phyloP scores from a whole-genome alignment of 495 filamentous ascomycete genomes.

The Hypomontagnella monticulosa region DNA sequence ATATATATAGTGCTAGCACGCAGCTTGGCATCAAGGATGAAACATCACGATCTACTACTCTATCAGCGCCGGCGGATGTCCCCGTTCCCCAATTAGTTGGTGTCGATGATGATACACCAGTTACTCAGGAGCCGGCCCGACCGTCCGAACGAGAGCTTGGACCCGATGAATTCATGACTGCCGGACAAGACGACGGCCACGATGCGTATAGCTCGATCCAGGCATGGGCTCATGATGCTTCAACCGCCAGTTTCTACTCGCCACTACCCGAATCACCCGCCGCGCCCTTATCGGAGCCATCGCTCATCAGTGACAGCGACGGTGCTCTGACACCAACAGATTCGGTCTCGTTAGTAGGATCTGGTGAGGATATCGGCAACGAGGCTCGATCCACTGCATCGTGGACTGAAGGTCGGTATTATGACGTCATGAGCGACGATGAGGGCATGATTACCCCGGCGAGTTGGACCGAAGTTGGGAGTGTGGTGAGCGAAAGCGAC shows the following conservation, averaged over 20 bases:
- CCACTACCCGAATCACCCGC: slow-evolving; percentile 56
- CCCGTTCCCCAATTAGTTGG: slow-evolving; percentile 45
- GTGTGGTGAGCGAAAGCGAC: slow-evolving; percentile 70
- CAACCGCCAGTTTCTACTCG: slow-evolving; percentile 60
- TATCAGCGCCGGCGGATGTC: slow-evolving; percentile 35
- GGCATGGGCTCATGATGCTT: slow-evolving; percentile 62
- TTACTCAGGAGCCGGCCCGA: slow-evolving; percentile 7
- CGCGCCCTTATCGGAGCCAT: slow-evolving; percentile 53
- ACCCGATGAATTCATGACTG: slow-evolving; percentile 58
- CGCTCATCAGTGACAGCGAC: slow-evolving; percentile 56
- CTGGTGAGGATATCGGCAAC: slow-evolving; percentile 51
- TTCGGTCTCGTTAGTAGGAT: slow-evolving; percentile 57
- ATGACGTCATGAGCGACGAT: slow-evolving; percentile 75
- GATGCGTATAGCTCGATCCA: slow-evolving; percentile 62
- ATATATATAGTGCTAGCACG: slow-evolving; percentile 62
- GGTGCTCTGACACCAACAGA: slow-evolving; percentile 63
- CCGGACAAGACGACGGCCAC: slow-evolving; percentile 51
- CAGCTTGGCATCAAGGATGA: slow-evolving; percentile 43
- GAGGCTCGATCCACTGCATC: slow-evolving; percentile 47
- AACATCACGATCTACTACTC: slow-evolving; percentile 27
- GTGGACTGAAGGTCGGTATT: slow-evolving; percentile 39
- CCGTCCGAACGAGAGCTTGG: slow-evolving; percentile 49
- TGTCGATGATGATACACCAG: slow-evolving; percentile 38
- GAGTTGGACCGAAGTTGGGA: slow-evolving; percentile 83
- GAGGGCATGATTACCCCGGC: slow-evolving; percentile 70